Percentiles rank a stretch among this genome's conserved stretches.
Conservation (phyloP, 257 asterid genomes). For the Verbena officinalis region DNA sequence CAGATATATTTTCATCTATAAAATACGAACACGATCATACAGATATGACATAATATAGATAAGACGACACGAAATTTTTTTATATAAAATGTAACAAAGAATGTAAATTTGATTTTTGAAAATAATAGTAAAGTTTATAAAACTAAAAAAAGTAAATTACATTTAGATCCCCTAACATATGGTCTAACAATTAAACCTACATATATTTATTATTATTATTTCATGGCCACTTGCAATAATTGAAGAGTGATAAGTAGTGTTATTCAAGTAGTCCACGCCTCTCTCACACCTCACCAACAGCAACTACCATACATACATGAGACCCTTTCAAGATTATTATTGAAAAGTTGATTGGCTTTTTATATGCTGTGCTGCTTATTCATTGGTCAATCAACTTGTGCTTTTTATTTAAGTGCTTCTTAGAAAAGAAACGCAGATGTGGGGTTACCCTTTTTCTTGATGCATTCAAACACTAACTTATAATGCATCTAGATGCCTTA, state of each 20-base stretch:
- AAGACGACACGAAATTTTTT: no score
- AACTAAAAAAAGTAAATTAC: no score
- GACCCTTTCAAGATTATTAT: not conserved
- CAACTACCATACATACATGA: not conserved
- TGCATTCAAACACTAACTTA: not conserved
- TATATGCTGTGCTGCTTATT: conserved; percentile 30
- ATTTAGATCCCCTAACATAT: no score
- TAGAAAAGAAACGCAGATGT: not conserved
- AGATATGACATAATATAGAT: no score
- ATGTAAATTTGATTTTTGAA: no score
- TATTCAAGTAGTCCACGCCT: conserved; percentile 23
- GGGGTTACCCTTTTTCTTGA: not conserved
- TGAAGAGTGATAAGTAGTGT: not conserved
- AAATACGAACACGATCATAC: no score
- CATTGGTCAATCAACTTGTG: conserved; percentile 21
- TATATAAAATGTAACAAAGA: no score
- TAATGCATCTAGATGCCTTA: not conserved
- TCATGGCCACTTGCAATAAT: not conserved
- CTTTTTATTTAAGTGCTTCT: conserved; percentile 4
- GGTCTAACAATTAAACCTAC: no score
- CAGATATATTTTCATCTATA: conserved; percentile 16
- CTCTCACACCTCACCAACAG: not conserved
- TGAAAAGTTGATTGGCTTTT: conserved; percentile 25
- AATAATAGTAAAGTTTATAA: no score
- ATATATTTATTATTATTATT: no score